phyloP scores from a whole-genome alignment of 108 stramenopile genomes.

The Cylindrotheca fusiformis region DNA sequence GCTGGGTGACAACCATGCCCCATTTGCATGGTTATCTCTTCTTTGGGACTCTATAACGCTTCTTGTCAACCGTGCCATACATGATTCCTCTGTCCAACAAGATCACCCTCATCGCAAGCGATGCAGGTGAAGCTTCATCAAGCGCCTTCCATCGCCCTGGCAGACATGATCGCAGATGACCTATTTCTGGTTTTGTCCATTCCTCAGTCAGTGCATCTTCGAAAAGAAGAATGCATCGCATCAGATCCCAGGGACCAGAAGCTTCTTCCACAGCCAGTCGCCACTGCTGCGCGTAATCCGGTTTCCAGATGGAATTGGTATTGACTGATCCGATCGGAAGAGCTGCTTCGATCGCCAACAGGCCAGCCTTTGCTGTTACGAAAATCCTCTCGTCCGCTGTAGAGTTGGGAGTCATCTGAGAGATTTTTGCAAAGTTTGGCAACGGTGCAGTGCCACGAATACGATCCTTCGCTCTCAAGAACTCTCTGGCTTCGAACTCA shows the following conservation, averaged over 20 bases:
- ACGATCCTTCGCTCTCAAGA: constrained; percentile 52
- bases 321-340: constrained; percentile 72
- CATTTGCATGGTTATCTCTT: not conserved
- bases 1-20: too few species aligned
- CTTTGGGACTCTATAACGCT: constrained; percentile 24
- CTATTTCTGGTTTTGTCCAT: constrained; percentile 59
- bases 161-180: constrained; percentile 61
- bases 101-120: constrained; percentile 59
- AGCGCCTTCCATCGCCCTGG: constrained; percentile 72
- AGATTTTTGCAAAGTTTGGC: constrained; percentile 55
- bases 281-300: constrained; percentile 61
- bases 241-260: constrained; percentile 56
- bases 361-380: constrained; percentile 59
- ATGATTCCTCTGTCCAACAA: constrained; percentile 69
- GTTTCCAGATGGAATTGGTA: constrained; percentile 49
- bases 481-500: constrained; percentile 49
- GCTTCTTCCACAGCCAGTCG: constrained; percentile 52
- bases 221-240: constrained; percentile 62
- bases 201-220: constrained; percentile 73
- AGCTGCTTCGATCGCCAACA: constrained; percentile 81
- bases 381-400: constrained; percentile 61
- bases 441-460: constrained; percentile 42
- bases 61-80: constrained; percentile 52
- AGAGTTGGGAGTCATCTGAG: constrained; percentile 23
- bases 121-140: constrained; percentile 63